Base-by-base conservation (phyloP, 1,139 yeast species). In the Candida labiduridarum region DNA sequence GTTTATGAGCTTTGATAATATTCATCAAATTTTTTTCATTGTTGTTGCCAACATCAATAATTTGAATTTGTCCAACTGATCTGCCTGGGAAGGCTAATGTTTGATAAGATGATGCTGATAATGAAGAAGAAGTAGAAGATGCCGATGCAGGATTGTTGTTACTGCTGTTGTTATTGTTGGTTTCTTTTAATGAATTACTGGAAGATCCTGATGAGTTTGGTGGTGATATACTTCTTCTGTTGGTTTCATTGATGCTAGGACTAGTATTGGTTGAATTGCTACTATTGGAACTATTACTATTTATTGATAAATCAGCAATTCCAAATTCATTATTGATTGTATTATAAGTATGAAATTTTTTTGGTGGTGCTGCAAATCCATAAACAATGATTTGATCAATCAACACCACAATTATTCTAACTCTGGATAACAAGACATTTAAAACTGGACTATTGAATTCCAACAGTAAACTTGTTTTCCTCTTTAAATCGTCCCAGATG, bases 401-500 rank as follows among this genome's bases (percentile, higher is more conserved):
- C 49, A 90, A 73, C 0, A 89, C 87, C 8, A 87, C 90, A 10
- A 91, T 79, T 10, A 92, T 86, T 51, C 91, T 72, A 25, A 86
- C 82, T 50, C 97, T 76, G 8, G 96, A 87, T 44, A 92, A 69
- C 45, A 87, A 74, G 4, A 89, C 91, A 58, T 87, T 85, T 48
- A 87, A 68, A 2, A 92, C 85, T 0, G 94, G 89, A 44, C 85
- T 80, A 71, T 80, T 77, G 62, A 91, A 90, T 64, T 88, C 95
- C 51, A 92, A 69, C 31, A 82, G 79, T 27, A 89, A 74, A n/a
- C 92, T 87, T 42, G 84, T 85, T 59, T 85, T 85, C 48, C 87
- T 79, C 66, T 89, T 88, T 54, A 89, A 67, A 64, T 92, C 98
- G 67, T 92, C 97, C 97, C 97, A 92, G 14, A 92, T 85, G 33